phyloP scores from a whole-genome alignment of 192 early-diverging fungal genomes.

The Entomortierella chlamydospora region DNA sequence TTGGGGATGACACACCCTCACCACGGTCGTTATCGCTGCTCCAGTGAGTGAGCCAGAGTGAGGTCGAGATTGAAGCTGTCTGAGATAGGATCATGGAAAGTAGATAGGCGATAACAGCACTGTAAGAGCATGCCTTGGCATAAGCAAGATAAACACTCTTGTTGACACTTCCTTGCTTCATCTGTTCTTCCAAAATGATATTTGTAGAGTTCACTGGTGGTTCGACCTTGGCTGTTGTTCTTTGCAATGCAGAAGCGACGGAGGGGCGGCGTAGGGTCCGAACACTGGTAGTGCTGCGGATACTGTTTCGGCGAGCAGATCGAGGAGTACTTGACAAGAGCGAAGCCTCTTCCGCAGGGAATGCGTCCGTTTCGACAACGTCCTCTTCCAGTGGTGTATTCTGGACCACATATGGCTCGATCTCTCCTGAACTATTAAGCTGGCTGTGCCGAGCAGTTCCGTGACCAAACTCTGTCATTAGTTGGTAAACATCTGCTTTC shows the following conservation, averaged over 20 bases:
- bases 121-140: slow-evolving; percentile 75
- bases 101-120: slow-evolving; percentile 67
- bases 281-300: slow-evolving; percentile 39
- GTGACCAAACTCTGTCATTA: slow-evolving; percentile 81
- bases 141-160: slow-evolving; percentile 86
- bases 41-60: slow-evolving; percentile 83
- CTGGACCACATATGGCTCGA: slow-evolving; percentile 4
- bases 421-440: slow-evolving; percentile 3
- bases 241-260: slow-evolving; percentile 48
- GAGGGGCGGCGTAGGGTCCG: slow-evolving; percentile 67
- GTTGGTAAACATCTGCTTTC: slow-evolving; percentile 68
- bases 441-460: slow-evolving; percentile 1
- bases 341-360: slow-evolving; percentile 24
- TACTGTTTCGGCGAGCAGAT: slow-evolving; percentile 46
- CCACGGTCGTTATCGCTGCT: slow-evolving; percentile 63
- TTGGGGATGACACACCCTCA: slow-evolving; percentile 49
- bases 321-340: slow-evolving; percentile 39
- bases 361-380: slow-evolving; percentile 22
- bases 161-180: slow-evolving; percentile 85
- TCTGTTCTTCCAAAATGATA: slow-evolving; percentile 84
- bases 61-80: slow-evolving; percentile 66
- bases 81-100: slow-evolving; percentile 68
- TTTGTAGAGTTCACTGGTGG: not conserved
- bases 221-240: not conserved
- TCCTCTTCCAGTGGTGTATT: slow-evolving; percentile 23